Percentiles rank a stretch among this genome's conserved stretches.
These are phyloP conservation scores for Xylaria intraflava DNA, from an alignment of 495 filamentous ascomycete genomes.

Conservation along the genomic window DNA sequence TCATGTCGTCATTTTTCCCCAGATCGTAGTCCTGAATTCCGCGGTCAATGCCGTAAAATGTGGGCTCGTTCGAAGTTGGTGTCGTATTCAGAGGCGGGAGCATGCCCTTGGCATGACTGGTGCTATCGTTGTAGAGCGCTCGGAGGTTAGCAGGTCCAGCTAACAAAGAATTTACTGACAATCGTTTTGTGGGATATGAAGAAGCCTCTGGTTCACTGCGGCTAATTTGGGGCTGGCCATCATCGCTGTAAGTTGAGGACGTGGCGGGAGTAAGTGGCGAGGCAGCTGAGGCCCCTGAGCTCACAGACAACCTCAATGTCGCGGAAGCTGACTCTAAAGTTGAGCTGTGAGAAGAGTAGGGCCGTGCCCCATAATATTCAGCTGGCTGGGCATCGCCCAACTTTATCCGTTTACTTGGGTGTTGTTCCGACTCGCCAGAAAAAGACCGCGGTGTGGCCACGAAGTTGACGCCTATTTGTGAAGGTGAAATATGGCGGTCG, in stretches of 20 bases:
- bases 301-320: conserved; percentile 20
- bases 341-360: conserved; percentile 27
- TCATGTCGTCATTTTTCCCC: conserved; percentile 59
- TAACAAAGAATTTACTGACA: conserved; percentile 26
- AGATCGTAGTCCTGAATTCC: conserved; percentile 63
- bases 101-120: conserved; percentile 14
- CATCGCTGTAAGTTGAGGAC: conserved; percentile 39
- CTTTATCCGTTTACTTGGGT: conserved; percentile 21
- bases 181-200: conserved; percentile 4
- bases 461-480: conserved; percentile 13
- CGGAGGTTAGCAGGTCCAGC: conserved; percentile 22
- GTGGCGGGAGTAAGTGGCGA: conserved; percentile 45
- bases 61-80: conserved; percentile 24
- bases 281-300: conserved; percentile 22
- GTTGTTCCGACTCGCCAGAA: conserved; percentile 12
- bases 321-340: conserved; percentile 21
- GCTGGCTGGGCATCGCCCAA: conserved; percentile 17
- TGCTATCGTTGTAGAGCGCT: conserved; percentile 20
- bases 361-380: conserved; percentile 18
- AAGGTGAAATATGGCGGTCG: conserved; percentile 9
- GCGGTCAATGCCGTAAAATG: conserved; percentile 60
- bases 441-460: conserved; percentile 11
- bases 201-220: conserved; percentile 1
- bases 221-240: conserved; percentile 20
- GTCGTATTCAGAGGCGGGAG: conserved; percentile 21